Percentiles rank a stretch among this genome's conserved stretches.
Evolutionary conservation across 805 yeast genomes (phyloP).

Genomic region (Candida hungchunana): DNA sequence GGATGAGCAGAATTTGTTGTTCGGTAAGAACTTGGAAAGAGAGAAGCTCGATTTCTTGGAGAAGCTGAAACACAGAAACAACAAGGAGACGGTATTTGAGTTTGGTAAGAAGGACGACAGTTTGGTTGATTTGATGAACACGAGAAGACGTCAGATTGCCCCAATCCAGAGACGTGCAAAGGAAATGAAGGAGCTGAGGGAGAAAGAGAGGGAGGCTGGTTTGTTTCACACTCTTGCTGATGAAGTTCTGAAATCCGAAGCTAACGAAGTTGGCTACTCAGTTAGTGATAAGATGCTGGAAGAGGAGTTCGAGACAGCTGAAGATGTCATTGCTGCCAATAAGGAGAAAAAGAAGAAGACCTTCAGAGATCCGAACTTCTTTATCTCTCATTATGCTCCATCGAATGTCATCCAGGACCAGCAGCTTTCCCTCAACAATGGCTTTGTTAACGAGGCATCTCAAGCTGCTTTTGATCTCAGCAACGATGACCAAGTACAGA

Average conservation of each 20-base stretch:
- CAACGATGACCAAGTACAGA: conserved; percentile 69
- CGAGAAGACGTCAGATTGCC: conserved; percentile 81
- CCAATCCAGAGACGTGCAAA: conserved; percentile 77
- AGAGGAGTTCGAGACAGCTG: conserved; percentile 38
- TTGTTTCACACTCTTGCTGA: conserved; percentile 69
- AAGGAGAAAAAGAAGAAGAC: conserved; percentile 33
- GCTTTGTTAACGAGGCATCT: conserved; percentile 82
- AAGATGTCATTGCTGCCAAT: conserved; percentile 29
- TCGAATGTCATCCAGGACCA: conserved; percentile 74
- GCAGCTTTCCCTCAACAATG: conserved; percentile 52
- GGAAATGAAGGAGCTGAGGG: conserved; percentile 63
- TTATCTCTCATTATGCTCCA: conserved; percentile 88
- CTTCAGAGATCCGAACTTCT: conserved; percentile 74
- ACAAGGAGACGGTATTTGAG: conserved; percentile 93
- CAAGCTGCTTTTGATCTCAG: conserved; percentile 81
- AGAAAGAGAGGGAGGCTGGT: conserved; percentile 72
- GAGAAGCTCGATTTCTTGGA: conserved; percentile 72
- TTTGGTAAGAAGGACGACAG: conserved; percentile 65
- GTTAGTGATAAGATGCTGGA: conserved; percentile 37
- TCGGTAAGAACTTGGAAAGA: conserved; percentile 70
- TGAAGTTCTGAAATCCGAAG: conserved; percentile 56
- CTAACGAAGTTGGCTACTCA: conserved; percentile 44
- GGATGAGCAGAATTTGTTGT: conserved; percentile 82
- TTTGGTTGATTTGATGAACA: conserved; percentile 77
- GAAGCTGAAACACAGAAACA: conserved; percentile 60